phyloP scores from a whole-genome alignment of 2,329 filamentous ascomycete genomes.

The Geoglossum cookeanum region DNA sequence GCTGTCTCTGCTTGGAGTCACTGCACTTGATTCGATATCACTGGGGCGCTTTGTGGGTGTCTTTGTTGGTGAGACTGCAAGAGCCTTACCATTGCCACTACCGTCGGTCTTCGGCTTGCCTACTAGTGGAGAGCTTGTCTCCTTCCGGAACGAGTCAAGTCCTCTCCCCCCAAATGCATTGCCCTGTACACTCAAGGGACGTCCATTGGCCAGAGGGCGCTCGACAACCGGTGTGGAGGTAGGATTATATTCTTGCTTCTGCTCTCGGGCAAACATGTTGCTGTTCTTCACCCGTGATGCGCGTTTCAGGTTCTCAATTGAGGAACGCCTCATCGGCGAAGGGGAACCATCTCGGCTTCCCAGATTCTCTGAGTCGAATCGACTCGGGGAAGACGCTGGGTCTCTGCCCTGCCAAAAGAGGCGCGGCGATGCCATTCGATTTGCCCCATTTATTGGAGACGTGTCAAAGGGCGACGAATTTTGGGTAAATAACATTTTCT shows the following conservation, averaged over 20 bases:
- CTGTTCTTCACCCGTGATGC: constrained; percentile 95
- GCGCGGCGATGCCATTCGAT: constrained; percentile 50
- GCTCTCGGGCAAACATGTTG: constrained; percentile 86
- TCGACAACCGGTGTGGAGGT: constrained; percentile 58
- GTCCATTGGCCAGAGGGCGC: constrained; percentile 51
- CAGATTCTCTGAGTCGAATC: constrained; percentile 49
- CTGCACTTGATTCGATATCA: neutral
- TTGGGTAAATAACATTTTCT: constrained; percentile 33
- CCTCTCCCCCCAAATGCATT: constrained; percentile 46
- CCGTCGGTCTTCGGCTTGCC: constrained; percentile 22
- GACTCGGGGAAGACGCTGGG: constrained; percentile 41
- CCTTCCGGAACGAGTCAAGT: constrained; percentile 32
- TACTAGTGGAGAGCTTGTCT: constrained; percentile 11
- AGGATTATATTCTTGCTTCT: constrained; percentile 84
- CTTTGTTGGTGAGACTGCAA: constrained; percentile 26
- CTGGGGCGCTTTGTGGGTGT: constrained; percentile 26
- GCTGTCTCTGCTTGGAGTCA: constrained; percentile 46
- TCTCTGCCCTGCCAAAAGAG: constrained; percentile 75
- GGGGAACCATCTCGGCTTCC: constrained; percentile 40
- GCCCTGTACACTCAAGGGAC: constrained; percentile 43
- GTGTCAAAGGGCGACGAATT: constrained; percentile 75
- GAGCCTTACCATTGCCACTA: constrained; percentile 42
- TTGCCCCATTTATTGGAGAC: constrained; percentile 46
- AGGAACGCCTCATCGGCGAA: constrained; percentile 62
- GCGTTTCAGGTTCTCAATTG: constrained; percentile 86